Evolutionary conservation across 2,329 filamentous ascomycete genomes (phyloP), one percentile per base, ranked within the genome.

Genomic region (Alternaria sp.): DNA sequence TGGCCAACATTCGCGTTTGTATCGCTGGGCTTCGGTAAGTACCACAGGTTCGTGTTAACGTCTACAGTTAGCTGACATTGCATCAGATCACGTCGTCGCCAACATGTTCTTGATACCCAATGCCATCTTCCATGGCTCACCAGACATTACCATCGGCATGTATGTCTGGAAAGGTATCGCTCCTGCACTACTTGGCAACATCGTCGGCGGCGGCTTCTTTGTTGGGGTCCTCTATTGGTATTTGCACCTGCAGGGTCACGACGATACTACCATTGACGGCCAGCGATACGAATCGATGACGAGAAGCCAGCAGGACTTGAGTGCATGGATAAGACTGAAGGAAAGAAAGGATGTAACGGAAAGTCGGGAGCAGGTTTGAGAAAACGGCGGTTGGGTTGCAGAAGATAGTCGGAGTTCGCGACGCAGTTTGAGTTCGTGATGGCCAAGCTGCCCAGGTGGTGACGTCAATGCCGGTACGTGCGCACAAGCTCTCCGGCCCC

Each of bases 101-200:
- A 75, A 75, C 59, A 74, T 75, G 73, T 73, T 74, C 58, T 67
- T 73, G 45, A 63, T 74, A 7, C 70, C 71, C 3, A 74, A 71
- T 58, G 73, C 69, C 8, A 75, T 75, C 57, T 75, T 67, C 62
- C 56, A 66, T 6, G 64, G 62, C 13, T 63, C 69, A 15, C 66
- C 70, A 1, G 54, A 59, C 26, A 55, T 74, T n/a, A 68, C 46
- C 11, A 71, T 76, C 17, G 63, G 67, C 4, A 52, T 74, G 43
- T 76, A 76, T 53, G 70, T 76, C 40, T 74, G 73, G 73, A 76
- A 76, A 53, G 66, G 68, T 17, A 72, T 76, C 28, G 72, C 72
- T 46, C 73, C 73, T 3, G 66, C 72, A 5, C 21, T 66, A 6
- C 28, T 74, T 11, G 71, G 71, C 3, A 75, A 74, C 17, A 70